Percentiles rank a stretch among this genome's conserved stretches.
Conservation (phyloP, 192 early-diverging fungal species). For the Coemansia sp. region DNA sequence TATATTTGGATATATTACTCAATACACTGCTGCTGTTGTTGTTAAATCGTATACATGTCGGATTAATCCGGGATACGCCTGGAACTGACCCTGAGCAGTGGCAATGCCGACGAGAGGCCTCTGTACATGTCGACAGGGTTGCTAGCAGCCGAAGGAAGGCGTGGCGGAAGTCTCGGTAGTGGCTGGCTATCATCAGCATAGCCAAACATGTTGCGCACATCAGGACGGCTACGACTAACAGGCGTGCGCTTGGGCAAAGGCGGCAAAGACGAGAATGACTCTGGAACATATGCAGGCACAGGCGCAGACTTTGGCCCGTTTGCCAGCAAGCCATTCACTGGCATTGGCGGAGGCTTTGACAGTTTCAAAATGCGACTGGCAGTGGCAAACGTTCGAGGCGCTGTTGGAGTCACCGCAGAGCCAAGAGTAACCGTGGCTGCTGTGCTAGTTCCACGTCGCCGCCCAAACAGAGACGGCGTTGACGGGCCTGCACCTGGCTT, state of each 20-base stretch:
- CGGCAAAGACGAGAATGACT: not conserved
- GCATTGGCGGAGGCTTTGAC: not conserved
- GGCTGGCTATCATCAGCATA: not conserved
- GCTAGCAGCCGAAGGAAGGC: not conserved
- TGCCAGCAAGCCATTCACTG: not conserved
- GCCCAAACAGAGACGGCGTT: not conserved
- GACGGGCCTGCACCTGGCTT: not conserved
- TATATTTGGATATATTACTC: not conserved
- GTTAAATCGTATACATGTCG: not conserved
- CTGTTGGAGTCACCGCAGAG: constrained; percentile 4
- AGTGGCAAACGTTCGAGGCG: not conserved
- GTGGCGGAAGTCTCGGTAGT: not conserved
- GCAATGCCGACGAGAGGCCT: not conserved
- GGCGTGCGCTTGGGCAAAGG: constrained; percentile 1
- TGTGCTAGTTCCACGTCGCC: not conserved
- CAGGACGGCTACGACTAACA: not conserved
- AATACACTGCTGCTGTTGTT: not conserved
- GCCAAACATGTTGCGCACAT: constrained; percentile 6
- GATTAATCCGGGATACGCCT: not conserved
- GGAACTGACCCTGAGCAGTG: not conserved
- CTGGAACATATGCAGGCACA: not conserved
- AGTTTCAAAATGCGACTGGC: constrained; percentile 4
- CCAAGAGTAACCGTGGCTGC: not conserved
- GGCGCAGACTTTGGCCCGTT: not conserved
- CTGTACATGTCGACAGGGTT: not conserved